Evolutionary conservation across 495 filamentous ascomycete genomes (phyloP).

Genomic region (Clavariopsis aquatica): DNA sequence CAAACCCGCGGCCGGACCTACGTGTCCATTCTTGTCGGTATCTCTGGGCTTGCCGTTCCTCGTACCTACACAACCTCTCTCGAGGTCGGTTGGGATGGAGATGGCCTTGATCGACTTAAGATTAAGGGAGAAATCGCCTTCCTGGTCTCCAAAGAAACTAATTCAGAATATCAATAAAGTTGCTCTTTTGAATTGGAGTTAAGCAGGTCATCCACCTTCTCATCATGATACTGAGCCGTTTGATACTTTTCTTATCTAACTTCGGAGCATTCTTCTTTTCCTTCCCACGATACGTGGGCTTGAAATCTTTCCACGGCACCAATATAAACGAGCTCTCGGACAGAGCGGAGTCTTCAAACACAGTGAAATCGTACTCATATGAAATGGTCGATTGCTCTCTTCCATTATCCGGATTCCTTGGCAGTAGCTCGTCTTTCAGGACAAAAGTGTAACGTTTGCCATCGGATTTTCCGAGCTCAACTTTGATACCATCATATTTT

Average conservation of each 20-base stretch:
- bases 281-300: constrained; percentile 71
- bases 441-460: constrained; percentile 63
- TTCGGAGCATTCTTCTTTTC: constrained; percentile 56
- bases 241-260: constrained; percentile 60
- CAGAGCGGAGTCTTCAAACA: constrained; percentile 23
- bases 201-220: constrained; percentile 58
- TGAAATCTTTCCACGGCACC: constrained; percentile 63
- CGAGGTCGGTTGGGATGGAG: neutral
- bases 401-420: constrained; percentile 57
- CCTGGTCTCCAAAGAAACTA: constrained; percentile 70
- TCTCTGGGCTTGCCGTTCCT: no score
- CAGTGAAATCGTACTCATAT: constrained; percentile 58
- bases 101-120: constrained; percentile 44
- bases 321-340: constrained; percentile 43
- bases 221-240: constrained; percentile 72
- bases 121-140: constrained; percentile 65
- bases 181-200: neutral
- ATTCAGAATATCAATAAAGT: neutral
- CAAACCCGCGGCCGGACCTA: no score
- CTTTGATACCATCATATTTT: constrained; percentile 41
- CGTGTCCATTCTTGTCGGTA: no score
- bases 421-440: constrained; percentile 66
- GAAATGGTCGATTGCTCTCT: constrained; percentile 62
- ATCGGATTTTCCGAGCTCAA: constrained; percentile 44
- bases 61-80: constrained; percentile 9